Base-by-base conservation (phyloP, 306 rosid species). In the Quercus dentata region DNA sequence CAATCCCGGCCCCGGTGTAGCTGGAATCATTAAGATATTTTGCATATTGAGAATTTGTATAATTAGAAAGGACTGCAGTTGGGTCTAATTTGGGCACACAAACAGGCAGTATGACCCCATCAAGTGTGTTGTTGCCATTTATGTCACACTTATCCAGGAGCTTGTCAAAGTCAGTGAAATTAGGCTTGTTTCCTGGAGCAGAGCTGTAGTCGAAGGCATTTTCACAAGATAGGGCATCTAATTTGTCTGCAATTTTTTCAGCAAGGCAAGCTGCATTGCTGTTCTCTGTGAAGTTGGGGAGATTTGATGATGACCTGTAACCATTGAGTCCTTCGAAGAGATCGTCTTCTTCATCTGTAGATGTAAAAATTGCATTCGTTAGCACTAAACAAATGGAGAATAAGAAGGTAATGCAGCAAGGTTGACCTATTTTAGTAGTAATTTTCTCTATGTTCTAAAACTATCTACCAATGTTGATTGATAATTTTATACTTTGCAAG, bases 181-280 rank as follows among this genome's bases (percentile, higher is more conserved):
- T 63, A 10, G 28, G 56, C 21, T 73, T 73, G 46, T 25, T 25
- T 6, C 68, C 52, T 0, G 68, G 41, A 5, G 54, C 4, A 5
- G 35, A 56, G 12, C 13, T 20, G 74, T 62, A 79, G 11, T 33
- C 56, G 1, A 21, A 52, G 73, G 74, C 78, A 3, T 35, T 41
- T n/a, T 61, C 35, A 38, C 83, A 79, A 6, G 74, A 17, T 11
- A 30, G 9, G 78, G 73, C 78, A 1, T 33, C n/a, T 4, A 79
- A 54, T 3, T 12, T 20, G 27, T 61, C 49, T 46, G 83, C 78
- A 30, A 79, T 52, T 18, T 73, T 69, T 25, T 73, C 74, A 5
- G 83, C 83, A 2, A 79, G 73, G 83, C 83, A 79, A 25, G 20
- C 27, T 11, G 83, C 83, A 1, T 63, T 73, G 5, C 3, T 2